Evolutionary conservation across 257 asterid species (phyloP).

Genomic region (Nicotiana attenuata): DNA sequence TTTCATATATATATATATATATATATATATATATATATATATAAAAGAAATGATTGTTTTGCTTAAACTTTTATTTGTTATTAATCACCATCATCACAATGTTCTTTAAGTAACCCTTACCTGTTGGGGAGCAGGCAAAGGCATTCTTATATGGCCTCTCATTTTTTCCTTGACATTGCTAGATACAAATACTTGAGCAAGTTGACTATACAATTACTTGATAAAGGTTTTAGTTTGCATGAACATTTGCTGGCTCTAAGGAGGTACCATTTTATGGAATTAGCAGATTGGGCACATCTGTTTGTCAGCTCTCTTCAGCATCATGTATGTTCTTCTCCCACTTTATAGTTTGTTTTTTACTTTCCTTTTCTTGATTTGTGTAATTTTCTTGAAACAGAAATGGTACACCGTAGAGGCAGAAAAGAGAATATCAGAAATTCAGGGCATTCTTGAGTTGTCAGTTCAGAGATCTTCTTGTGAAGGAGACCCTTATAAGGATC

Average conservation of each 20-base stretch:
- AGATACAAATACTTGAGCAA: constrained; percentile 83
- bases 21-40: no score
- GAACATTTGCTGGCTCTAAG: constrained; percentile 80
- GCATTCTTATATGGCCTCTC: background rate
- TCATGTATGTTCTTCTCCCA: constrained; percentile 45
- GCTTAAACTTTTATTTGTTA: background rate
- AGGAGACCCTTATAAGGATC: constrained; percentile 70
- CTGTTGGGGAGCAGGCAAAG: background rate
- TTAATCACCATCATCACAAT: background rate
- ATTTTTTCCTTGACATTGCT: constrained; percentile 50
- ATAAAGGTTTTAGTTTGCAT: constrained; percentile 80
- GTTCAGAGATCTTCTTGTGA: constrained; percentile 96
- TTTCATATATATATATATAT: no score
- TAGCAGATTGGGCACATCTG: constrained; percentile 97
- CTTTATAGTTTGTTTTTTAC: constrained; percentile 17
- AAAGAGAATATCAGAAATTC: constrained; percentile 85
- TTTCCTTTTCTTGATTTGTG: constrained; percentile 27
- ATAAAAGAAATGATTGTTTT: background rate
- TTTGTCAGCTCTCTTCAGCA: constrained; percentile 81
- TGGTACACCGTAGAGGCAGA: constrained; percentile 73
- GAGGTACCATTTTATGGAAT: constrained; percentile 90
- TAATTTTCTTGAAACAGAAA: constrained; percentile 48
- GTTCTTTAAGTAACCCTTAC: background rate
- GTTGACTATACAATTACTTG: constrained; percentile 82
- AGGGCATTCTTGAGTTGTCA: constrained; percentile 84